A percentile compares a stretch with the other conserved stretches of the same genome.
Conservation (phyloP, 495 filamentous ascomycete genomes). For the Lophium mytilinum region DNA sequence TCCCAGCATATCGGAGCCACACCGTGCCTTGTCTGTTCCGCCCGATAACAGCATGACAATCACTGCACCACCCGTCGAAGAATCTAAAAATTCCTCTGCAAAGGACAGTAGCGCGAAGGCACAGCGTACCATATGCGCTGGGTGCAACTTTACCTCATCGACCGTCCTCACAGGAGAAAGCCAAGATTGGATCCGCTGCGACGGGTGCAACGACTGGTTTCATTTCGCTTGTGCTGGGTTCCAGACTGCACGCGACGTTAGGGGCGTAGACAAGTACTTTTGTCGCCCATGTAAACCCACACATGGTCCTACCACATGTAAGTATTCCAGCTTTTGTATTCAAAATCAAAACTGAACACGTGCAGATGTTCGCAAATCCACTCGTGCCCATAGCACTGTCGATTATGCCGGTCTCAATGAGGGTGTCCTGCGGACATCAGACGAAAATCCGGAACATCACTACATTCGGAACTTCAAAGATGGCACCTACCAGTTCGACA, state of each 20-base stretch:
- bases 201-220: conserved; percentile 68
- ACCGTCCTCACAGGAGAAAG: conserved; percentile 27
- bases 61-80: not conserved
- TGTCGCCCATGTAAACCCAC: conserved; percentile 52
- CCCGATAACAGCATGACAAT: conserved; percentile 6
- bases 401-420: conserved; percentile 70
- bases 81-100: not conserved
- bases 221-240: conserved; percentile 68
- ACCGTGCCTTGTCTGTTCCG: conserved; percentile 27
- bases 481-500: conserved; percentile 53
- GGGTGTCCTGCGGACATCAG: conserved; percentile 61
- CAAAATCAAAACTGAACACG: not conserved
- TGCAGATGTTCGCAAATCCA: conserved; percentile 38
- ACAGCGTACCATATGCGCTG: conserved; percentile 32
- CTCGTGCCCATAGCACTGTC: conserved; percentile 60
- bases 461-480: conserved; percentile 66
- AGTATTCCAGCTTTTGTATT: conserved; percentile 31
- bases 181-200: conserved; percentile 60
- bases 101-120: not conserved
- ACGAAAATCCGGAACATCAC: conserved; percentile 62
- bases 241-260: conserved; percentile 59
- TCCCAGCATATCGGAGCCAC: not conserved
- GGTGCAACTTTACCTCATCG: conserved; percentile 29
- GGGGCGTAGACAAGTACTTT: conserved; percentile 65
- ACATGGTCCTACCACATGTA: conserved; percentile 60